phyloP scores from a whole-genome alignment of 164 flowering plant species.

The Stephania japonica region DNA sequence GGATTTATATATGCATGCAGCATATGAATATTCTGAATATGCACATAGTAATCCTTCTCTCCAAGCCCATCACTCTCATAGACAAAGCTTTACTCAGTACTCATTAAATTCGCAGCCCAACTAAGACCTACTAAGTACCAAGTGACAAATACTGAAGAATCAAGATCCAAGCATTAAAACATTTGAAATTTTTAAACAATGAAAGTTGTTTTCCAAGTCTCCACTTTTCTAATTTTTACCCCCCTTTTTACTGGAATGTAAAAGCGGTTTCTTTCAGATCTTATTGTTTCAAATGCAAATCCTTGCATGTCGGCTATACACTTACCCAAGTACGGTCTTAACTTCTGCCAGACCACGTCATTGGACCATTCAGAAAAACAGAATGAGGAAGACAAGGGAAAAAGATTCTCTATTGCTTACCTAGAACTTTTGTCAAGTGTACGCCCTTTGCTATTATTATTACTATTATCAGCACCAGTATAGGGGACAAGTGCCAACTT shows the following conservation, averaged over 20 bases:
- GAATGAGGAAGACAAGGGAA: not conserved
- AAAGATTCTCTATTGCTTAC: conserved; percentile 5
- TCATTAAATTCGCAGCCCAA: not conserved
- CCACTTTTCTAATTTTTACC: no score
- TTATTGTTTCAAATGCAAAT: no score
- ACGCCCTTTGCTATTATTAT: conserved; percentile 29
- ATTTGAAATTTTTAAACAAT: no score
- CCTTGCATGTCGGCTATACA: no score
- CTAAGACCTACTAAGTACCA: not conserved
- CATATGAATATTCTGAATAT: not conserved
- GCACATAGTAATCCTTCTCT: not conserved
- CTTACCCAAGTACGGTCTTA: no score
- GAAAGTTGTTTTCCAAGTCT: no score
- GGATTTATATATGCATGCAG: not conserved
- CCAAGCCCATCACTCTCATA: not conserved
- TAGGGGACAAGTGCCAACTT: conserved; percentile 39
- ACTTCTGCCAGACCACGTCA: not conserved
- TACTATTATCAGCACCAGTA: conserved; percentile 30
- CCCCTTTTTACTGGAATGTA: no score
- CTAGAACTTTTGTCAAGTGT: conserved; percentile 29
- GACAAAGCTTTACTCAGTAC: not conserved
- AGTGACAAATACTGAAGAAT: not conserved
- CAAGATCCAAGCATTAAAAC: not conserved
- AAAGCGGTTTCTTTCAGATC: no score
- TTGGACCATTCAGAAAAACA: not conserved